Evolutionary conservation across 2,329 filamentous ascomycete species (phyloP), one percentile per base, ranked within the genome.

Genomic region (Pestalotiopsis sp.): DNA sequence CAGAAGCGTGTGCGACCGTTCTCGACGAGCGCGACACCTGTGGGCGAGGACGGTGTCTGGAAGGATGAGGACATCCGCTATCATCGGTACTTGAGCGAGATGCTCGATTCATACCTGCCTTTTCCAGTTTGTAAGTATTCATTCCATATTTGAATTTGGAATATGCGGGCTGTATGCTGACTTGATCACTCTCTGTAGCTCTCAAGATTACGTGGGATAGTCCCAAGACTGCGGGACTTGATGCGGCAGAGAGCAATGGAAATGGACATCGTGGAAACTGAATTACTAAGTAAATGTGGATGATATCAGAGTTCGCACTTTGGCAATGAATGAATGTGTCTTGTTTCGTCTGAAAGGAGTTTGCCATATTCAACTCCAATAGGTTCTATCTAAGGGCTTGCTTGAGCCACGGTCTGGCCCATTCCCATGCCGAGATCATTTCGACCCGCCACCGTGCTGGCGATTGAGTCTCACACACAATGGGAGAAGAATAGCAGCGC

Each of bases 1-100:
- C 75, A 75, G 70, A 73, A 49, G 20, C 38, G 59, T 4, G n/a
- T 38, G 11, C 59, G 36, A 36, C 59, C 39, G 23, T 56, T 67
- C 12, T 14, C 59, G 14, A 13, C 27, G 11, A 27, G 59, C 59
- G 12, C 12, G 7, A 20, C 14, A 9, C 31, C 59, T 6, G 9
- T 31, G 3, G 27, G 59, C 9, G 14, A 27, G 4, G 59, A 39
- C 31, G 14, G 20, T 14, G 27, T 41, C 9, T 61, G 59, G 59
- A 36, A 27, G 25, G 59, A 61, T 27, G 59, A 38, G 31, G 59
- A 61, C 17, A n/a, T 61, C 3, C 9, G 7, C 5, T 61, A 61
- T 23, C 59, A 61, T 38, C n/a, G 17, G 59, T 61, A 61, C 6
- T 17, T 61, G 31, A 61, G 14, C 31, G 59, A 61, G 59, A 61